Conservation (phyloP, 805 yeast species). For the Myxozyma kluyveri region DNA sequence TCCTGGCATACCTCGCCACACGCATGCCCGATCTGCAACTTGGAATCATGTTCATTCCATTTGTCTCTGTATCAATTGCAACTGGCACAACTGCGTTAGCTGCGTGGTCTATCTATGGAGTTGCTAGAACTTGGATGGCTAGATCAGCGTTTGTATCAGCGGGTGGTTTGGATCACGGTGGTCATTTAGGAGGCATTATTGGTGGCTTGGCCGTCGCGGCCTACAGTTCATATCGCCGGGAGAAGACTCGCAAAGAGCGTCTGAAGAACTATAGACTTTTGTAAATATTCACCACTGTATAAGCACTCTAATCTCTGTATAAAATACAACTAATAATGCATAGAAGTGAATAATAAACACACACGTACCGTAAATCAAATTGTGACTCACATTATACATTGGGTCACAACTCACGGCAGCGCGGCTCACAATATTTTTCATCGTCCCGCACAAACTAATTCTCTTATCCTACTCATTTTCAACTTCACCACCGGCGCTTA, state of each 20-base stretch:
- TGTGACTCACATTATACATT: no score
- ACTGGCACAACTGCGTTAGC: slow-evolving; percentile 8
- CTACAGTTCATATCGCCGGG: background rate
- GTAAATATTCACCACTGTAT: no score
- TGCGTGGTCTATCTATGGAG: slow-evolving; percentile 11
- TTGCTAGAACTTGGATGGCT: slow-evolving; percentile 3
- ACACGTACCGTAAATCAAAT: no score
- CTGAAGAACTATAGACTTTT: no score
- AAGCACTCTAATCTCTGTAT: no score
- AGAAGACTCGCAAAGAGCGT: background rate
- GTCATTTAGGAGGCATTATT: slow-evolving; percentile 25
- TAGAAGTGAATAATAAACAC: no score
- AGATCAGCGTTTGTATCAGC: background rate
- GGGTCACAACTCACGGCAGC: no score
- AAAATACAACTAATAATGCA: no score
- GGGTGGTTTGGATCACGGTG: slow-evolving; percentile 24
- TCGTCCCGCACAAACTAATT: no score
- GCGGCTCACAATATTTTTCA: no score
- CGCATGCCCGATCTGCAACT: slow-evolving; percentile 13
- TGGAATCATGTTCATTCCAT: slow-evolving; percentile 11
- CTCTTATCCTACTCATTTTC: no score
- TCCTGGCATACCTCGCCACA: slow-evolving; percentile 21
- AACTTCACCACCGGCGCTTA: no score
- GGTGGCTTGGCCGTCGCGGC: slow-evolving; percentile 13
- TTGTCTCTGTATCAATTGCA: slow-evolving; percentile 1